phyloP scores from a whole-genome alignment of 2,329 filamentous ascomycete genomes.

The Xylaria sp. region DNA sequence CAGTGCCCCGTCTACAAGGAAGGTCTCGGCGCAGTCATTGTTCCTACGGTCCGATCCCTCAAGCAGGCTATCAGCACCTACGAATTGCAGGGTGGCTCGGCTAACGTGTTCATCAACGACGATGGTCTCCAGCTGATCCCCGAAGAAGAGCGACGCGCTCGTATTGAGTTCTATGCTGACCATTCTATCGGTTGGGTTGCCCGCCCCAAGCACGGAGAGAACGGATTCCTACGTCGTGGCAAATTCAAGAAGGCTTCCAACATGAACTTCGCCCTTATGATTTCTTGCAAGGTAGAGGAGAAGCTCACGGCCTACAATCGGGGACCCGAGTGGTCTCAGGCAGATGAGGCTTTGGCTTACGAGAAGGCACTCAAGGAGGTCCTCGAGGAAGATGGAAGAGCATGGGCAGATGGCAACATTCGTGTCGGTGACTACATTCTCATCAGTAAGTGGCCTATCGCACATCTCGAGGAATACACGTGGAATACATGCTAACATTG shows the following conservation, averaged over 20 bases:
- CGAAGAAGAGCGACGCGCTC: conserved; percentile 69
- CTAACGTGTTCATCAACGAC: conserved; percentile 81
- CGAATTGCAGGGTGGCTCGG: conserved; percentile 80
- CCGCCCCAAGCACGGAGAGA: conserved; percentile 71
- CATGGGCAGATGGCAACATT: conserved; percentile 70
- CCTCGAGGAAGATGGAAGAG: conserved; percentile 63
- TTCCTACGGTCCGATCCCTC: conserved; percentile 79
- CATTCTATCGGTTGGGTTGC: conserved; percentile 77
- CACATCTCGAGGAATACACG: not conserved
- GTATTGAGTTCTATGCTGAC: conserved; percentile 75
- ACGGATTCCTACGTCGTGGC: conserved; percentile 66
- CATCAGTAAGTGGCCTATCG: conserved; percentile 55
- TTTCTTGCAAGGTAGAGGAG: conserved; percentile 71
- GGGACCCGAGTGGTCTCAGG: conserved; percentile 55
- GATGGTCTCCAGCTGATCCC: conserved; percentile 76
- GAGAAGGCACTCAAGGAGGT: conserved; percentile 61
- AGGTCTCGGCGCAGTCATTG: conserved; percentile 78
- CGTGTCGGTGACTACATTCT: conserved; percentile 73
- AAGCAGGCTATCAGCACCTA: conserved; percentile 82
- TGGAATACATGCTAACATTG: conserved; percentile 25
- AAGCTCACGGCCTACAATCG: conserved; percentile 61
- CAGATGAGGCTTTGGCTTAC: conserved; percentile 63
- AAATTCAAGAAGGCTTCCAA: conserved; percentile 82
- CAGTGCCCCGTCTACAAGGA: conserved; percentile 93
- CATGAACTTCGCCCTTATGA: conserved; percentile 76